Evolutionary conservation across 1,284 basidiomycete species (phyloP), one percentile per base, ranked within the genome.

Genomic region (Chalciporus sp.): DNA sequence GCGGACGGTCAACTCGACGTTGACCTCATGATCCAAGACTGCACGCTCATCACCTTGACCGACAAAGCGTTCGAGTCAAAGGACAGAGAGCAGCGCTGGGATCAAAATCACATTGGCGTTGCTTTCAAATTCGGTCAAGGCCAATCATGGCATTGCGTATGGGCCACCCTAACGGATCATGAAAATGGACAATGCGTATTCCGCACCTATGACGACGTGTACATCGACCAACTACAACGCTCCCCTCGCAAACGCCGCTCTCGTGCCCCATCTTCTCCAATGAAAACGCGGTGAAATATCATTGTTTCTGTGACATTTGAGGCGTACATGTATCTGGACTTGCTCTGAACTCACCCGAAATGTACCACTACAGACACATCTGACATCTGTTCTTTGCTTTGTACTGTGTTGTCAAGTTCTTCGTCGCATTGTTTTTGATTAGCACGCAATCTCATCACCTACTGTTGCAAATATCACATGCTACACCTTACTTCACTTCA

Each of bases 161-260:
- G 82, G 82, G 84, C 83, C 23, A 78, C 75, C 28, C 73, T 83
- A 57, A 73, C 76, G 19, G 83, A 84, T 55, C 74, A 77, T 55
- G 77, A 71, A 45, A 41, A 80, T 57, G 69, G 64, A 16, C 59
- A 31, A 41, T 84, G 81, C 60, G 68, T 77, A 39, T 84, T 84
- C 62, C 74, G 84, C 54, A 85, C 76, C 61, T 86, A 83, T 66
- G 77, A 83, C 57, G 85, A 87, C 58, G 82, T 86, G 17, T 82
- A 80, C 58, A 59, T 80, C 31, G 70, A 79, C 37, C 67, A 64
- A 51, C 61, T 76, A 39, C 72, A 72, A 31, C 72, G 72, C 26
- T 74, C 71, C n/a, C 67, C 73, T 50, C 74, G 67, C 53, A 76
- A 76, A 61, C 61, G 57, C 48, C 62, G 53, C 41, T 41, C 55